Base-by-base conservation (phyloP, 169 alveolate species). In the Plasmodium falciparum region DNA sequence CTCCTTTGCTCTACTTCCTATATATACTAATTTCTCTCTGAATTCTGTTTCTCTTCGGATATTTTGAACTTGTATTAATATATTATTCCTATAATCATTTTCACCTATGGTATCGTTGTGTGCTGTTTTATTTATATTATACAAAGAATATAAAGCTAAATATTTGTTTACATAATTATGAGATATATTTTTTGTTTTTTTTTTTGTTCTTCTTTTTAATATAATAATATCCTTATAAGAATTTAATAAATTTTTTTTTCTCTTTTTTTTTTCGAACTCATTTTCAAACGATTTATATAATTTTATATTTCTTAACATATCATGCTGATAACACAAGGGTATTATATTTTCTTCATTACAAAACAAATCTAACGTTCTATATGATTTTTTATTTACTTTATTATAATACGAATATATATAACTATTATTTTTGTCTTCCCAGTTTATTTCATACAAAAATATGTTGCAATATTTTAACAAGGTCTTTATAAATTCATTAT, bases 101-200 rank as follows among this genome's bases (percentile, higher is more conserved):
- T 11, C 17, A 33, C 4, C 0, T 29, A 47, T 20, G n/a, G 8
- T 22, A 4, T 11, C n/a, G 4, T 17, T 12, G 4, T 24, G 70
- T 26, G 11, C 12, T 13, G 20, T 52, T 72, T 72, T 72, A 56
- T 72, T 72, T 26, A 7, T 29, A 22, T 26, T 50, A 29, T 72
- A 72, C 15, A 72, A 17, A 0, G 85, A 72, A 54, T 72, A 26
- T 9, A 72, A 11, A 13, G 85, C 85, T 13, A 72, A 17, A n/a
- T 20, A 24, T 72, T 72, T 72, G 26, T 72, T 72, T 54, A 72
- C 9, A 39, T 39, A 2, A 39, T 39, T 39, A 39, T 39, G 47
- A 39, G 47, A 22, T 54, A 52, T 5, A 0, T 7, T 39, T 5
- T 39, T 39, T 39, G 0, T 39, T 39, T 39, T 39, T 39, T 0